A percentile compares a stretch with the other conserved stretches of the same genome.
phyloP scores from a whole-genome alignment of 2,329 filamentous ascomycete species.

The Clonostachys rhizophaga region DNA sequence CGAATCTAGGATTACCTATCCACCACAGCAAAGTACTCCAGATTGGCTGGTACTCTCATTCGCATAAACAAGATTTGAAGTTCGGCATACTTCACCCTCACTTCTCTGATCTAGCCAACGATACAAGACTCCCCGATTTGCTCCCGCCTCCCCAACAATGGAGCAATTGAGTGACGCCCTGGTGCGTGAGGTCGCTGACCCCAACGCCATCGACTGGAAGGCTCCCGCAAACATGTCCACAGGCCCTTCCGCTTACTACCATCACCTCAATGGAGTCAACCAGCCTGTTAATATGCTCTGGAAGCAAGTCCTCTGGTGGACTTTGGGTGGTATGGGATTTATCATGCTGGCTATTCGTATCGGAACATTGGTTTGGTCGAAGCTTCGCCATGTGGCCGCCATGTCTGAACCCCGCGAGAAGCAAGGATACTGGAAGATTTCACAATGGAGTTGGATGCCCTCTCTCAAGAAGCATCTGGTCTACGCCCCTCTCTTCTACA shows the following conservation, averaged over 20 bases:
- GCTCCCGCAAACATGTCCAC: too few relatives aligned
- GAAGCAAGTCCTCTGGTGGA: conserved; percentile 56
- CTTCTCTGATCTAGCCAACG: too few relatives aligned
- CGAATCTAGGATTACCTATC: too few relatives aligned
- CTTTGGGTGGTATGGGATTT: conserved; percentile 49
- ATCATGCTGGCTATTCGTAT: conserved; percentile 49
- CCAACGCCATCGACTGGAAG: conserved; percentile 6
- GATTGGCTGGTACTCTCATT: too few relatives aligned
- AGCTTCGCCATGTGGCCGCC: conserved; percentile 53
- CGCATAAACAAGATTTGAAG: too few relatives aligned
- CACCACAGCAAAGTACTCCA: too few relatives aligned
- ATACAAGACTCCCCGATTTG: not conserved
- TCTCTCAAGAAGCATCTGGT: conserved; percentile 55
- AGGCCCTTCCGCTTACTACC: conserved; percentile 34
- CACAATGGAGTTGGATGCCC: conserved; percentile 58
- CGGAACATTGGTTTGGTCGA: conserved; percentile 46
- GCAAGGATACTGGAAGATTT: conserved; percentile 55
- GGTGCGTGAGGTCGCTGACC: not conserved
- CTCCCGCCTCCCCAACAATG: not conserved
- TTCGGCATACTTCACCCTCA: too few relatives aligned
- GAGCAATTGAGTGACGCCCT: too few relatives aligned
- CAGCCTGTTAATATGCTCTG: conserved; percentile 53
- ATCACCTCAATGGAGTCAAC: conserved; percentile 55
- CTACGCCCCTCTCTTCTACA: conserved; percentile 58
- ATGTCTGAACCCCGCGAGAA: conserved; percentile 47